phyloP scores from a whole-genome alignment of 305 asterid species.

The Fraxinus platypoda region DNA sequence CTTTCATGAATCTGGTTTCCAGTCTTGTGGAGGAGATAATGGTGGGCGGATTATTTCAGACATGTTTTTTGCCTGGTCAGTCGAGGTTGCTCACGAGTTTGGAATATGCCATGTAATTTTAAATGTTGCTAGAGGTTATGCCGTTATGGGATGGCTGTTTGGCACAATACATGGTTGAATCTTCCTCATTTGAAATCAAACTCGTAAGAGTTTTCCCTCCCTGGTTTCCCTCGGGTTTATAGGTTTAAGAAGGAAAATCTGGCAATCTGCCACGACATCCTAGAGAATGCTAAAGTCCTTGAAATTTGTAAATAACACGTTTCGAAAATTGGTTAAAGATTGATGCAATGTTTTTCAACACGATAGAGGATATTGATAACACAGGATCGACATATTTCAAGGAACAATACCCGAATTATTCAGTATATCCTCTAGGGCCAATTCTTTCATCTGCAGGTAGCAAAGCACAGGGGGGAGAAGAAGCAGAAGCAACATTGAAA shows the following conservation, averaged over 20 bases:
- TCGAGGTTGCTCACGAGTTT: conserved; percentile 26
- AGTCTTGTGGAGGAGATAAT: not conserved
- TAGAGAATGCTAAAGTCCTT: not conserved
- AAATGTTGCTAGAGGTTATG: conserved; percentile 29
- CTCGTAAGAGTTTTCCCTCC: conserved; percentile 13
- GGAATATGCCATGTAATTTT: conserved; percentile 31
- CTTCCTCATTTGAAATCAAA: conserved; percentile 23
- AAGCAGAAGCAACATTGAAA: not conserved
- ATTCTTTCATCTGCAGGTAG: conserved; percentile 12
- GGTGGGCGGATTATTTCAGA: conserved; percentile 26
- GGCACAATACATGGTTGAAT: conserved; percentile 21
- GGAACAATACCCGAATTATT: conserved; percentile 6
- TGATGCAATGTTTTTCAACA: conserved; percentile 21
- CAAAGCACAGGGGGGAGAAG: conserved; percentile 14
- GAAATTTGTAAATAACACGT: not conserved
- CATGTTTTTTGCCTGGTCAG: conserved; percentile 34
- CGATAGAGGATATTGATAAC: conserved; percentile 19
- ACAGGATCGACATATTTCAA: conserved; percentile 4
- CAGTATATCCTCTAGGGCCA: conserved; percentile 25
- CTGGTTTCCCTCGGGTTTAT: not conserved
- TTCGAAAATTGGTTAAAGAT: conserved; percentile 8
- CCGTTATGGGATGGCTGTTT: conserved; percentile 30
- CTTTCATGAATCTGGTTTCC: conserved; percentile 22
- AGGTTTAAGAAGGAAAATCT: not conserved
- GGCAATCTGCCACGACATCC: not conserved